phyloP scores from a whole-genome alignment of 805 yeast species.

The Saturnispora diversa region DNA sequence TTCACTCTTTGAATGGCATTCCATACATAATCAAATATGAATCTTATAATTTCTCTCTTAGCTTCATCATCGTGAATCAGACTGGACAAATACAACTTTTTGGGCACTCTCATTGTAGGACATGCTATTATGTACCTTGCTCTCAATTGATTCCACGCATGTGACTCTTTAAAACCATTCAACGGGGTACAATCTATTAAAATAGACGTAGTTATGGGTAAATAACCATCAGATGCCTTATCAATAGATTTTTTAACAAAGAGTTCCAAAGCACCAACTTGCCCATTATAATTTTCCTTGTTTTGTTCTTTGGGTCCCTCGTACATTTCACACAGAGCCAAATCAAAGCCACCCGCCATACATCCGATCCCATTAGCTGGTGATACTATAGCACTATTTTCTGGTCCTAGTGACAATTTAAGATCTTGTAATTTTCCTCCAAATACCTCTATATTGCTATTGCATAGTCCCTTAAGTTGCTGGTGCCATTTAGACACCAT shows the following conservation, averaged over 20 bases:
- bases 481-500: conserved; percentile 2
- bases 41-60: conserved; percentile 11
- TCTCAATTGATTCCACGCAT: conserved; percentile 25
- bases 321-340: conserved; percentile 28
- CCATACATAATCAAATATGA: conserved; percentile 35
- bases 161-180: conserved; percentile 17
- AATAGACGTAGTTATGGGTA: conserved; percentile 26
- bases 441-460: neutral
- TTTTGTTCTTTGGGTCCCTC: neutral
- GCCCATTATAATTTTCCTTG: neutral
- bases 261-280: conserved; percentile 21
- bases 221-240: conserved; percentile 26
- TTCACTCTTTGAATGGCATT: conserved; percentile 24
- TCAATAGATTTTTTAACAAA: conserved; percentile 10
- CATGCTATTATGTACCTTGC: conserved; percentile 30
- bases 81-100: conserved; percentile 13
- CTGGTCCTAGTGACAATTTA: too few relatives aligned
- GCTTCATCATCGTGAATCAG: conserved; percentile 8
- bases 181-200: conserved; percentile 25
- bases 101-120: conserved; percentile 36
- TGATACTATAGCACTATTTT: conserved; percentile 32
- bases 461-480: neutral
- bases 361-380: conserved; percentile 47
- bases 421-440: neutral
- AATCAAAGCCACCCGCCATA: conserved; percentile 46